A percentile compares a stretch with the other conserved stretches of the same genome.
These are phyloP conservation scores for Geranium rotundifolium DNA, from an alignment of 345 rosid genomes.

Conservation along the genomic window DNA sequence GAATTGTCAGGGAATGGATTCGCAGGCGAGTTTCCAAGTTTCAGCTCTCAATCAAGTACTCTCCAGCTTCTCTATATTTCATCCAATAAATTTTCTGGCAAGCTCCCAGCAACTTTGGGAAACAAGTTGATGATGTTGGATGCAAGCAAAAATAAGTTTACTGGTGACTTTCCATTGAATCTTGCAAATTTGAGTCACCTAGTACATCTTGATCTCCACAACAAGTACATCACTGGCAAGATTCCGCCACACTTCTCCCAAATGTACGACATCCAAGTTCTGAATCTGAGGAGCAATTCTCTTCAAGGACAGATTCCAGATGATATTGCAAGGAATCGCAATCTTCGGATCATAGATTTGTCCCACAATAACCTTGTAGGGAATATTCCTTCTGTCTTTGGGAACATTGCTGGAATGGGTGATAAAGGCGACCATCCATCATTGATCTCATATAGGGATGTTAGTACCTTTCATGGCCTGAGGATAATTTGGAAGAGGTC, in stretches of 20 bases:
- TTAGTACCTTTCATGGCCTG: not conserved
- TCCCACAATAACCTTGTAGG: conserved; percentile 20
- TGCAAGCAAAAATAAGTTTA: conserved; percentile 19
- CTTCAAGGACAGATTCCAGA: conserved; percentile 13
- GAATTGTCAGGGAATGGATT: conserved; percentile 23
- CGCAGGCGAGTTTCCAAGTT: conserved; percentile 18
- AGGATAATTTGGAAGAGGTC: too few species aligned
- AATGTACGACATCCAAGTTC: conserved; percentile 17
- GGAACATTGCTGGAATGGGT: too few species aligned
- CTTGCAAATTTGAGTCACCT: conserved; percentile 20
- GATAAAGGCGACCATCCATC: too few species aligned
- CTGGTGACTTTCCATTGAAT: conserved; percentile 16
- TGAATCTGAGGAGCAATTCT: too few species aligned
- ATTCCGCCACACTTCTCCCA: too few species aligned
- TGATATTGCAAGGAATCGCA: conserved; percentile 12
- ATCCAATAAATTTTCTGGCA: conserved; percentile 23
- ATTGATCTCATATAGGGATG: too few species aligned
- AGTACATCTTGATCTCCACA: conserved; percentile 19
- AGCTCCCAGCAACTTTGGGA: conserved; percentile 16
- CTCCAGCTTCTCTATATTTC: conserved; percentile 23
- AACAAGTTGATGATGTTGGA: conserved; percentile 14
- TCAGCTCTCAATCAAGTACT: conserved; percentile 9
- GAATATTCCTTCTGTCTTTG: conserved; percentile 14
- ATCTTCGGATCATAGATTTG: conserved; percentile 23
- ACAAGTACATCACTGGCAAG: conserved; percentile 26